phyloP scores from a whole-genome alignment of 305 asterid species.

The Lippia alba region DNA sequence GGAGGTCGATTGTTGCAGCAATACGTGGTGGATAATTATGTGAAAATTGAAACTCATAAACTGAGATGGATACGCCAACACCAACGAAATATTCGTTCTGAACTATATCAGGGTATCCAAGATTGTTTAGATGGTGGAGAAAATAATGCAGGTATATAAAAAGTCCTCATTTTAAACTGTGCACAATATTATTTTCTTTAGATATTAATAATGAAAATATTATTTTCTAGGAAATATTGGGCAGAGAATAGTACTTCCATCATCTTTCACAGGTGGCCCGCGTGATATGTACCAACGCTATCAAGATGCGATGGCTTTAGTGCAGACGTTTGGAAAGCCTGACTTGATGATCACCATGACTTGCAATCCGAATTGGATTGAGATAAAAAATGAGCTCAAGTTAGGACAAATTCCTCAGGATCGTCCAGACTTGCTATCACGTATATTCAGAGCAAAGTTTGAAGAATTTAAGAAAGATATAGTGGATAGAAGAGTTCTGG shows the following conservation, averaged over 20 bases:
- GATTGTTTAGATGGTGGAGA: neutral
- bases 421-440: neutral
- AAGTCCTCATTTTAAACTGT: too few species aligned
- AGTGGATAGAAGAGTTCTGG: neutral
- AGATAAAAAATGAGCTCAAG: neutral
- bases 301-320: neutral
- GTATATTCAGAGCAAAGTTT: neutral
- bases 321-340: neutral
- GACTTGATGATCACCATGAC: neutral
- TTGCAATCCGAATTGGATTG: conserved; percentile 6
- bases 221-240: neutral
- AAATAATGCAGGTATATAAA: neutral
- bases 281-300: neutral
- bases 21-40: neutral
- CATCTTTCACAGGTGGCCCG: neutral
- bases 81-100: neutral
- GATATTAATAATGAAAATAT: neutral
- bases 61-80: neutral
- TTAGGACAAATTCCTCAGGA: neutral
- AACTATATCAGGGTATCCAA: neutral
- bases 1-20: neutral
- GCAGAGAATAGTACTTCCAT: neutral
- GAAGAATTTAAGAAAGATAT: too few species aligned
- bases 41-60: neutral
- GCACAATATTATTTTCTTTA: neutral